A percentile compares a stretch with the other conserved stretches of the same genome.
Evolutionary conservation across 1,284 basidiomycete genomes (phyloP).

Genomic region (Cryptococcus sp.): DNA sequence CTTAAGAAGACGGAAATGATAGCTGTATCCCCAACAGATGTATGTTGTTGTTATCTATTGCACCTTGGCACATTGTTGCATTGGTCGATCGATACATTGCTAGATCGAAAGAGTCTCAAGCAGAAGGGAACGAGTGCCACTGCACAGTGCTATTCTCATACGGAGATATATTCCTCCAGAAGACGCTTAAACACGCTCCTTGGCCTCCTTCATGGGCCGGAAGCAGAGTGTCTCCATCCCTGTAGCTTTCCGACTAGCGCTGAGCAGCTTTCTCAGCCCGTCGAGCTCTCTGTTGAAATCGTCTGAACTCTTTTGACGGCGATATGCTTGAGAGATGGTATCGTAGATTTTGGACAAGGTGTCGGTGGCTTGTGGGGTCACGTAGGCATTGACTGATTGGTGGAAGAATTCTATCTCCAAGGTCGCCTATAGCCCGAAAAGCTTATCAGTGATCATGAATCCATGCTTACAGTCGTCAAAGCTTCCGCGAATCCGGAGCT

Average conservation of each 20-base stretch:
- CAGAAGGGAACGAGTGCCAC: too few relatives aligned
- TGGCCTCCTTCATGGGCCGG: constrained; percentile 14
- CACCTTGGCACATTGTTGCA: too few relatives aligned
- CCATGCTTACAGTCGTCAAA: too few relatives aligned
- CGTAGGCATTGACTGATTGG: constrained; percentile 86
- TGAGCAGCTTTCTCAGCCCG: constrained; percentile 83
- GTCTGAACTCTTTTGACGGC: constrained; percentile 62
- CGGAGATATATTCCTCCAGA: too few relatives aligned
- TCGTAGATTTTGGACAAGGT: constrained; percentile 89
- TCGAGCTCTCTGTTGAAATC: constrained; percentile 85
- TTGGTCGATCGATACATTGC: too few relatives aligned
- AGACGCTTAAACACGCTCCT: too few relatives aligned
- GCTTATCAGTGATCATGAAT: too few relatives aligned
- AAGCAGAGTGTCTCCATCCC: constrained; percentile 90
- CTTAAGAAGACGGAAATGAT: constrained; percentile 31
- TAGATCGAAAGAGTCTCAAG: too few relatives aligned
- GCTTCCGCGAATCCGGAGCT: background rate
- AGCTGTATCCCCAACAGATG: too few relatives aligned
- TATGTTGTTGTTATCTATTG: too few relatives aligned
- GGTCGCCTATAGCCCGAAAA: constrained; percentile 67
- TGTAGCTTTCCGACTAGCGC: constrained; percentile 82
- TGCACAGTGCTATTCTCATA: too few relatives aligned
- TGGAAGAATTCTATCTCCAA: constrained; percentile 99
- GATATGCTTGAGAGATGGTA: constrained; percentile 89
- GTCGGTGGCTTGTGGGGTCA: constrained; percentile 74